Conservation (phyloP, 108 stramenopile species). For the Bacterosira constricta region DNA sequence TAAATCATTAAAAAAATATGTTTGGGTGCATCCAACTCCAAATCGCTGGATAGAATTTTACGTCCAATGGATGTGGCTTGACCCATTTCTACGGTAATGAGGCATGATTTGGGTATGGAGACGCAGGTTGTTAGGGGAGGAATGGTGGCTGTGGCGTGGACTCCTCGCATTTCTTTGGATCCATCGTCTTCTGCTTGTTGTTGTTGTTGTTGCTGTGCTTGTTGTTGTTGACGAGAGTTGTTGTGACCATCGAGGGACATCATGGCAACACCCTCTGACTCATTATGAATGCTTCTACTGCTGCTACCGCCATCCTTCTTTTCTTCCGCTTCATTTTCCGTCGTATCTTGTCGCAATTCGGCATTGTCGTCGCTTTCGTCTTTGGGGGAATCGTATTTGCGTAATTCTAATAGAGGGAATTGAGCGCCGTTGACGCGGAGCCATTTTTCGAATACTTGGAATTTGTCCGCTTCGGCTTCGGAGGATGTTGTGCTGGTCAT, state of each 20-base stretch:
- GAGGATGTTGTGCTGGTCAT: no score
- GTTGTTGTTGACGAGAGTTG: background rate
- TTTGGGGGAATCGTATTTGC: slow-evolving; percentile 47
- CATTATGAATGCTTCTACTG: slow-evolving; percentile 4
- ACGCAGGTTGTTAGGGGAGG: slow-evolving; percentile 87
- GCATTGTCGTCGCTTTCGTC: background rate
- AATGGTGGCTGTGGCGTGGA: slow-evolving; percentile 88
- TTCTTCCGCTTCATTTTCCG: slow-evolving; percentile 58
- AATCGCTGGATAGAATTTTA: slow-evolving; percentile 64
- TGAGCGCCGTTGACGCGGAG: slow-evolving; percentile 72
- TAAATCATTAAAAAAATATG: slow-evolving; percentile 98
- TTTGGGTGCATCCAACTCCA: slow-evolving; percentile 98
- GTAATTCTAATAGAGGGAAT: slow-evolving; percentile 63
- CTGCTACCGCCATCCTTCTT: slow-evolving; percentile 55
- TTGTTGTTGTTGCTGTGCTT: slow-evolving; percentile 15
- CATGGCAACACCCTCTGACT: slow-evolving; percentile 10
- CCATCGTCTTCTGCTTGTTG: slow-evolving; percentile 49
- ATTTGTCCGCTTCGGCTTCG: slow-evolving; percentile 65
- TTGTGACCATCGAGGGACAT: slow-evolving; percentile 11
- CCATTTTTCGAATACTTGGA: slow-evolving; percentile 79
- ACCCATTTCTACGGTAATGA: slow-evolving; percentile 99
- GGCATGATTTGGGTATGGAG: slow-evolving; percentile 85
- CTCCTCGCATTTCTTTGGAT: slow-evolving; percentile 92
- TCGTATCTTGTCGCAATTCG: slow-evolving; percentile 53
- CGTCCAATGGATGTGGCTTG: slow-evolving; percentile 92